phyloP scores from a whole-genome alignment of 2,329 filamentous ascomycete genomes.

The Aspergillus ruber region DNA sequence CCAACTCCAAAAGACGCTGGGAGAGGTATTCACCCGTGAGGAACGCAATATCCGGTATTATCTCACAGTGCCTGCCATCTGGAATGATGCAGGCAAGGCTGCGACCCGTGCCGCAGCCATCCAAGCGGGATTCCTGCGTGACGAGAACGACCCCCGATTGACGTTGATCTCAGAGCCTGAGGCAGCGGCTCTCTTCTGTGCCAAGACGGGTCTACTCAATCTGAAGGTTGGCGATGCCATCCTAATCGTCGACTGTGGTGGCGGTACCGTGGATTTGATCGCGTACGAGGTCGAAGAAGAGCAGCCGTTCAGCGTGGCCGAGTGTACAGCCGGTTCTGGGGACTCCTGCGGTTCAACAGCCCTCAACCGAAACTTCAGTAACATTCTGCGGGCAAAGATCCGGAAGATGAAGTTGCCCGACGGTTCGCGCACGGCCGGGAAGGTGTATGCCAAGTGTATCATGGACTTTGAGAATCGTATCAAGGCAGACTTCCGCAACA shows the following conservation, averaged over 20 bases:
- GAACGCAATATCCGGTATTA: conserved; percentile 98
- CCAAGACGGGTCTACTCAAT: conserved; percentile 91
- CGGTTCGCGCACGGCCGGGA: conserved; percentile 92
- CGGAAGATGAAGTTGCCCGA: conserved; percentile 98
- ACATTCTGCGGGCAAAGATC: conserved; percentile 95
- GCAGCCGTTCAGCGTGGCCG: conserved; percentile 90
- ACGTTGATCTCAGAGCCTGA: conserved; percentile 95
- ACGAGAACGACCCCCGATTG: conserved; percentile 94
- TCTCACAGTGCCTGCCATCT: conserved; percentile 96
- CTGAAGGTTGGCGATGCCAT: conserved; percentile 99
- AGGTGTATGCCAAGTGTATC: conserved; percentile 98
- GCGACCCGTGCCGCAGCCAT: conserved; percentile 93
- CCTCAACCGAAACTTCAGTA: conserved; percentile 95
- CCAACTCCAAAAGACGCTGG: conserved; percentile 89
- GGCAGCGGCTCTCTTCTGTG: conserved; percentile 94
- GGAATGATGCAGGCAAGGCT: conserved; percentile 98
- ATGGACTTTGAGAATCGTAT: conserved; percentile 99
- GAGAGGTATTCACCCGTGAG: conserved; percentile 95
- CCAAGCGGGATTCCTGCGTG: conserved; percentile 90
- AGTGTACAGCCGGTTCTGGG: conserved; percentile 94
- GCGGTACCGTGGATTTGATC: conserved; percentile 97
- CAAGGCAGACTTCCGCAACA: conserved; percentile 99
- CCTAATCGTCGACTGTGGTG: conserved; percentile 94
- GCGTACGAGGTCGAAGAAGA: conserved; percentile 98
- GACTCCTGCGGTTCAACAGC: conserved; percentile 98